Evolutionary conservation across 2,329 filamentous ascomycete genomes (phyloP).

Genomic region (Ceratocystis diversiconidia): DNA sequence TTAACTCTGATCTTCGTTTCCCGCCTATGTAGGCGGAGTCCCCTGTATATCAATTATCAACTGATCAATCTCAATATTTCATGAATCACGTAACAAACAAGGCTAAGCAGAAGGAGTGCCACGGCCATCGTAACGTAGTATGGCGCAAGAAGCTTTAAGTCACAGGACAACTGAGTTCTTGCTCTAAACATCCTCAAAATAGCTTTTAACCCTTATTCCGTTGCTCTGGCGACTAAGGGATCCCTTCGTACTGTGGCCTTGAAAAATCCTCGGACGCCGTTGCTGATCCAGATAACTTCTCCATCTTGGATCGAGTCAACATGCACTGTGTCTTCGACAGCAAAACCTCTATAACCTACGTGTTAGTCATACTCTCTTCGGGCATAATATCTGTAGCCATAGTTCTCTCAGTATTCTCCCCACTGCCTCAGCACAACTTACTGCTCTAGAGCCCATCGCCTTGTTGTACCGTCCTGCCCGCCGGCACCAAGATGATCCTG

Average conservation of each 20-base stretch:
- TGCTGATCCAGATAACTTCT: conserved; percentile 79
- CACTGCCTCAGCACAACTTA: conserved; percentile 24
- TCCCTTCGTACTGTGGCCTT: conserved; percentile 28
- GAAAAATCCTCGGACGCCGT: conserved; percentile 69
- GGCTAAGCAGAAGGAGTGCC: too few relatives aligned
- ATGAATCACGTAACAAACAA: conserved; percentile 11
- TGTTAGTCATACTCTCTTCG: background rate
- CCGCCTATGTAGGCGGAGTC: background rate
- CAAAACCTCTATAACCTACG: conserved; percentile 36
- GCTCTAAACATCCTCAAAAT: too few relatives aligned
- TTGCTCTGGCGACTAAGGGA: background rate
- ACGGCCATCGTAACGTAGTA: too few relatives aligned
- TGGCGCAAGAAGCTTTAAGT: too few relatives aligned
- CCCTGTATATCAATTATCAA: conserved; percentile 11
- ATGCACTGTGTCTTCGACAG: conserved; percentile 48
- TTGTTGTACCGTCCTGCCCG: conserved; percentile 68
- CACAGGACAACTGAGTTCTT: too few relatives aligned
- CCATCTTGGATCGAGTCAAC: conserved; percentile 48
- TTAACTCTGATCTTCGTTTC: background rate
- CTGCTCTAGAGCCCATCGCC: conserved; percentile 68
- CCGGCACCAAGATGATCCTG: conserved; percentile 39
- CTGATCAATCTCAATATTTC: background rate
- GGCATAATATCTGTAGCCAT: background rate
- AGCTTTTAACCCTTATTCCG: background rate
- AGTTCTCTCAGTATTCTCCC: too few relatives aligned